Percentiles rank a stretch among this genome's conserved stretches.
phyloP scores from a whole-genome alignment of 169 alveolate genomes.

The Plasmodium ovale region DNA sequence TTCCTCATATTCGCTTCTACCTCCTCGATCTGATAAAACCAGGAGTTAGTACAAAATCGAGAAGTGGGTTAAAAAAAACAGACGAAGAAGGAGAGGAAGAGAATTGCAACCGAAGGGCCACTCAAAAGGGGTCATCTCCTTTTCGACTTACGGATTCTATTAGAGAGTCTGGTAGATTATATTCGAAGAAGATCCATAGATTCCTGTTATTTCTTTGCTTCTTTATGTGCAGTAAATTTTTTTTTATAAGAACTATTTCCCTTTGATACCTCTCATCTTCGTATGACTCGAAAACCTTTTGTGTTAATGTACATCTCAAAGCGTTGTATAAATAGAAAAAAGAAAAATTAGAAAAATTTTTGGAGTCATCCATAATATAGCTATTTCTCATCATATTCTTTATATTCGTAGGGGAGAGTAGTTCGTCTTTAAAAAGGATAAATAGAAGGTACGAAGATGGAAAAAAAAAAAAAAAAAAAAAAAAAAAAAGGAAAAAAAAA shows the following conservation, averaged over 20 bases:
- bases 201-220: slow-evolving; percentile 3
- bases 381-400: slow-evolving; percentile 19
- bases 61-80: not conserved
- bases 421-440: slow-evolving; percentile 24
- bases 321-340: slow-evolving; percentile 60
- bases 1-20: slow-evolving; percentile 56
- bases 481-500: not conserved
- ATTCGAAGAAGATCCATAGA: slow-evolving; percentile 56
- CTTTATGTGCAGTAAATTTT: slow-evolving; percentile 17
- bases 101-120: too few relatives aligned
- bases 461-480: not conserved
- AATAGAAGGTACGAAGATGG: too few relatives aligned
- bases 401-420: slow-evolving; percentile 16
- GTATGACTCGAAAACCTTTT: slow-evolving; percentile 20
- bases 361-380: slow-evolving; percentile 14
- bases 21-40: slow-evolving; percentile 32
- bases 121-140: not conserved
- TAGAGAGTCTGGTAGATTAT: slow-evolving; percentile 22
- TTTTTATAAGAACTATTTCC: slow-evolving; percentile 29
- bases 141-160: slow-evolving; percentile 14
- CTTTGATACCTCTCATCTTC: slow-evolving; percentile 44
- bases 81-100: too few relatives aligned
- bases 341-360: slow-evolving; percentile 37
- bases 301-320: slow-evolving; percentile 58
- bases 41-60: not conserved